These are phyloP conservation scores for Citrullus mucosospermus DNA, from an alignment of 306 rosid species.

Conservation along the genomic window DNA sequence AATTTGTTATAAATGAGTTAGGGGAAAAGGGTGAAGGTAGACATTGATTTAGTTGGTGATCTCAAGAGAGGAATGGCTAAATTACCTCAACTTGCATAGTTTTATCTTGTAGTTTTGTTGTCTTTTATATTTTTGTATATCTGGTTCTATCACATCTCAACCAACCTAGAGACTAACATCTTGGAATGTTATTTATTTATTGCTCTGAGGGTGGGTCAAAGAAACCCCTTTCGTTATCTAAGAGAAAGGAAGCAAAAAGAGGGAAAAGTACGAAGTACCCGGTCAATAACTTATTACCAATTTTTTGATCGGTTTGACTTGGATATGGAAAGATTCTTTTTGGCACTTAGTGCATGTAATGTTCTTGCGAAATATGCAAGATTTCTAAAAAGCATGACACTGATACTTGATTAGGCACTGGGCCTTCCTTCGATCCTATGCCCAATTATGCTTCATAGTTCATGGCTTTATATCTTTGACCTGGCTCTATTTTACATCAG, in stretches of 20 bases:
- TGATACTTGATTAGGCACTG: background rate
- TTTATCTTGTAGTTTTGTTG: background rate
- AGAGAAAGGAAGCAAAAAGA: background rate
- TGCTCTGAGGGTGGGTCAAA: background rate
- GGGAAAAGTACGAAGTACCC: background rate
- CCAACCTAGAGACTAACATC: background rate
- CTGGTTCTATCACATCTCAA: background rate
- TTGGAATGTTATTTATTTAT: background rate
- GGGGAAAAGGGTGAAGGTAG: background rate
- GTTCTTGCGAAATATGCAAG: background rate
- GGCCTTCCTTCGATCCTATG: background rate
- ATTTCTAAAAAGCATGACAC: background rate
- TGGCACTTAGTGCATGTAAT: background rate
- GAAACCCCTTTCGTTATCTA: background rate
- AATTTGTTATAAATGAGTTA: too few relatives aligned
- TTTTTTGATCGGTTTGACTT: background rate
- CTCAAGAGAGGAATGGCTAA: background rate
- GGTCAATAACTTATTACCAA: background rate
- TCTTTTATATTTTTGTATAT: background rate
- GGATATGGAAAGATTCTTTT: background rate
- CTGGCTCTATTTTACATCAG: slow-evolving; percentile 31
- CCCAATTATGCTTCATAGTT: background rate
- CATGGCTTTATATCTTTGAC: slow-evolving; percentile 4
- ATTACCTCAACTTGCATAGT: background rate
- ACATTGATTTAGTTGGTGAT: background rate